Evolutionary conservation across 108 stramenopile genomes (phyloP).

Genomic region (Epithemia pelagica): DNA sequence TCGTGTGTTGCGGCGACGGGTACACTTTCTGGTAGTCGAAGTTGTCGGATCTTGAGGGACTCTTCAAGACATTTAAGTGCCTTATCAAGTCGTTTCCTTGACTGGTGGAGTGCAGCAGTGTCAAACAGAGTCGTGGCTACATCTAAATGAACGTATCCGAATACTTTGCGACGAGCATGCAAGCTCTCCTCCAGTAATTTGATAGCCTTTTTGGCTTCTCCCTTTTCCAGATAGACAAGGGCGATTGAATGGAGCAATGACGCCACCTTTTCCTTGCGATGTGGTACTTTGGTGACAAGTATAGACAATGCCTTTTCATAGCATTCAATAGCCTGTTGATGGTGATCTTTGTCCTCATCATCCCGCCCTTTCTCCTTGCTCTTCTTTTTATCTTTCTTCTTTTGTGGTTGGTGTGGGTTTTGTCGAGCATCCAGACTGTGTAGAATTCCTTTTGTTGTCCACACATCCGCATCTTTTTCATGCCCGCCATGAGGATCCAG

Average conservation of each 20-base stretch:
- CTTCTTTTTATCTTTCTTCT: constrained; percentile 1
- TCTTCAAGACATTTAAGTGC: constrained; percentile 66
- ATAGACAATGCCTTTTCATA: constrained; percentile 53
- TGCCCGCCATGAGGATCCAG: constrained; percentile 42
- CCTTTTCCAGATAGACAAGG: constrained; percentile 48
- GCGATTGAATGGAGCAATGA: constrained; percentile 56
- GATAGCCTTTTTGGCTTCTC: constrained; percentile 55
- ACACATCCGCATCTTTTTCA: constrained; percentile 42
- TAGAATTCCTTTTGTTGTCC: constrained; percentile 49
- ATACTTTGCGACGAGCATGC: constrained; percentile 50
- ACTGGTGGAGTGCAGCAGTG: constrained; percentile 58
- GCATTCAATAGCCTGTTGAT: constrained; percentile 40
- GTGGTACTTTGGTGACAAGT: constrained; percentile 44
- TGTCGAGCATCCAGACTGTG: constrained; percentile 40
- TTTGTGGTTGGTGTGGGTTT: constrained; percentile 7
- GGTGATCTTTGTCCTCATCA: neutral
- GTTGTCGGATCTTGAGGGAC: constrained; percentile 62
- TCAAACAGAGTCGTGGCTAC: constrained; percentile 74
- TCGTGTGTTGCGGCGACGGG: constrained; percentile 56
- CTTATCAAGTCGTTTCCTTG: constrained; percentile 40
- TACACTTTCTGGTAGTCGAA: constrained; percentile 57
- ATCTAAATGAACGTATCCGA: constrained; percentile 70
- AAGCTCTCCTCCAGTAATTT: constrained; percentile 61
- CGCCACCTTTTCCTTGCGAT: constrained; percentile 56
- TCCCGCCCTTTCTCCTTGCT: neutral